Conservation (phyloP, 805 yeast species). For the Barnettozyma botsteinii region DNA sequence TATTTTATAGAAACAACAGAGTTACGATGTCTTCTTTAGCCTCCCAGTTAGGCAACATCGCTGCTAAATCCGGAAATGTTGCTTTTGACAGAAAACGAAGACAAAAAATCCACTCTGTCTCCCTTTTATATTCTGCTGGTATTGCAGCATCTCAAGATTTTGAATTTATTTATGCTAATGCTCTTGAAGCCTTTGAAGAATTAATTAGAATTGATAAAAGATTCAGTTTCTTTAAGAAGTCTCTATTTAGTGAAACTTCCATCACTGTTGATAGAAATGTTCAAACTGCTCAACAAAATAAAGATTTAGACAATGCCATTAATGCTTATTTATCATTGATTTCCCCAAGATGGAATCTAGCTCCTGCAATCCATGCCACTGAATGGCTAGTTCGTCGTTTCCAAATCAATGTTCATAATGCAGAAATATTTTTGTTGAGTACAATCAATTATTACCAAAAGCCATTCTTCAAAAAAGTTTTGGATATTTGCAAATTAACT, state of each 20-base stretch:
- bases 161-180: conserved; percentile 67
- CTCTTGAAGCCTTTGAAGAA: conserved; percentile 71
- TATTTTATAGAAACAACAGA: neutral
- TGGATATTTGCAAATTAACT: conserved; percentile 76
- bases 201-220: conserved; percentile 67
- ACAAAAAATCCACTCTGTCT: conserved; percentile 81
- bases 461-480: conserved; percentile 67
- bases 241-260: conserved; percentile 81
- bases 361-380: conserved; percentile 72
- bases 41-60: conserved; percentile 71
- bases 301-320: conserved; percentile 68
- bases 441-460: conserved; percentile 75
- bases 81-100: conserved; percentile 83
- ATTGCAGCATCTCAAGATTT: conserved; percentile 94
- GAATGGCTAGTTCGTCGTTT: conserved; percentile 96
- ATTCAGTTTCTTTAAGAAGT: conserved; percentile 59
- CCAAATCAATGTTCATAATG: conserved; percentile 73
- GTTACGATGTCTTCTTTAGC: conserved; percentile 58
- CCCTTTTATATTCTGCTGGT: conserved; percentile 79
- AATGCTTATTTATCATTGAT: conserved; percentile 66
- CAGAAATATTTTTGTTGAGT: conserved; percentile 66
- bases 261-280: conserved; percentile 74
- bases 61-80: conserved; percentile 57
- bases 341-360: conserved; percentile 70
- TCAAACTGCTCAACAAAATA: conserved; percentile 71